Conservation (phyloP, 1,284 basidiomycete species). For the Taiwanofungus camphoratus region DNA sequence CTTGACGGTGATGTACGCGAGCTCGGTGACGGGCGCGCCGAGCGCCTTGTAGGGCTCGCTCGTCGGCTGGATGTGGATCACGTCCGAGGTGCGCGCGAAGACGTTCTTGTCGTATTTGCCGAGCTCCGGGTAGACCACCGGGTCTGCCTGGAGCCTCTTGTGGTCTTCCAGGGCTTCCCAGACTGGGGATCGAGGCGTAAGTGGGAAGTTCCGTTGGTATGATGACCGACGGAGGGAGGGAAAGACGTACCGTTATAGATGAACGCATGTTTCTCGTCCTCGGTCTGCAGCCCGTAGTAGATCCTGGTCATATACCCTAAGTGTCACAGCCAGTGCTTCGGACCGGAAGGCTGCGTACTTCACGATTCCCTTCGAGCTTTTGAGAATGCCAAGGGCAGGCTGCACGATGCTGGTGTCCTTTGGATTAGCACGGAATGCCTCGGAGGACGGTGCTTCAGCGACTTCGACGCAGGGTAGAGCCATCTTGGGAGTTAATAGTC, state of each 20-base stretch:
- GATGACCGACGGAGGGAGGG: background rate
- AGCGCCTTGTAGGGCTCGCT: slow-evolving; percentile 19
- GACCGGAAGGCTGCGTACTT: slow-evolving; percentile 9
- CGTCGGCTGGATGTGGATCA: slow-evolving; percentile 16
- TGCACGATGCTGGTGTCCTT: slow-evolving; percentile 6
- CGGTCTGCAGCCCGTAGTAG: slow-evolving; percentile 16
- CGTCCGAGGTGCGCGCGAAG: slow-evolving; percentile 3
- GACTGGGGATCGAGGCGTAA: slow-evolving; percentile 8
- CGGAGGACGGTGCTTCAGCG: slow-evolving; percentile 5
- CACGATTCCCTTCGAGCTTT: slow-evolving; percentile 14
- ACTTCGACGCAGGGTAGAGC: slow-evolving; percentile 15
- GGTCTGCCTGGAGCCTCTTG: slow-evolving; percentile 13
- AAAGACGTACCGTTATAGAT: slow-evolving; percentile 13
- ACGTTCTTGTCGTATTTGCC: background rate
- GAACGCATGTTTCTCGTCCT: slow-evolving; percentile 16
- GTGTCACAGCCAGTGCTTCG: background rate
- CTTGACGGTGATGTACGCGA: slow-evolving; percentile 15
- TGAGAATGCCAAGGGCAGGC: slow-evolving; percentile 11
- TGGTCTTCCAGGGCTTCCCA: slow-evolving; percentile 19
- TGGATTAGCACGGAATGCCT: slow-evolving; percentile 10
- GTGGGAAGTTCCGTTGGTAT: background rate
- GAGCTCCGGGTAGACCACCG: slow-evolving; percentile 12
- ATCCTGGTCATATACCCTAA: slow-evolving; percentile 5
- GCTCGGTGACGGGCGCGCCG: slow-evolving; percentile 19
- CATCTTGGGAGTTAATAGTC: slow-evolving; percentile 3